Evolutionary conservation across 2,329 filamentous ascomycete genomes (phyloP).

Genomic region (Epichloe aotearoae): DNA sequence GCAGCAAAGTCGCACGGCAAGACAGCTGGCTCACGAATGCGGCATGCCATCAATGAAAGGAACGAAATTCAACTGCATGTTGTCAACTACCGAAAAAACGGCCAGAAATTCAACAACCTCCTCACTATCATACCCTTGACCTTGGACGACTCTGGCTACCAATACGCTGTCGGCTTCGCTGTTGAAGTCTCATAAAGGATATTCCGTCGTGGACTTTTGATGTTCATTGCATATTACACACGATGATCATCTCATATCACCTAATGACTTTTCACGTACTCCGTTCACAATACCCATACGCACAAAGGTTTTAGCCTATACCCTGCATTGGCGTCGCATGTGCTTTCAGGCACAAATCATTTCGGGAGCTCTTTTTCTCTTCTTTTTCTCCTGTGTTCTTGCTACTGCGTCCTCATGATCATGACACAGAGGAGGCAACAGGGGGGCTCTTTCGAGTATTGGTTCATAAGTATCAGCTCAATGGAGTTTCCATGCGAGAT

Average conservation of each 20-base stretch:
- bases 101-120: constrained; percentile 67
- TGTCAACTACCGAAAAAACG: constrained; percentile 72
- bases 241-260: background rate
- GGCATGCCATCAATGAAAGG: constrained; percentile 29
- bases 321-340: background rate
- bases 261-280: background rate
- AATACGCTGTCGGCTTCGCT: constrained; percentile 72
- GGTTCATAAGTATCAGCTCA: background rate
- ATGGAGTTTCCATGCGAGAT: background rate
- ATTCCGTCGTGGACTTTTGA: background rate
- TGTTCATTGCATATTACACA: background rate
- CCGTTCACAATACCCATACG: background rate
- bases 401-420: background rate
- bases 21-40: constrained; percentile 44
- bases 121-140: constrained; percentile 74
- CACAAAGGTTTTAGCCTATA: background rate
- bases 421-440: background rate
- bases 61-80: constrained; percentile 39
- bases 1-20: constrained; percentile 17
- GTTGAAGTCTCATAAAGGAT: constrained; percentile 42
- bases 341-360: background rate
- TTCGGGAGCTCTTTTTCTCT: background rate
- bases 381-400: background rate
- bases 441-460: background rate
- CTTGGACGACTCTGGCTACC: constrained; percentile 50